Conservation (phyloP, 208 protist species). For the Wallacemonas sp. region DNA sequence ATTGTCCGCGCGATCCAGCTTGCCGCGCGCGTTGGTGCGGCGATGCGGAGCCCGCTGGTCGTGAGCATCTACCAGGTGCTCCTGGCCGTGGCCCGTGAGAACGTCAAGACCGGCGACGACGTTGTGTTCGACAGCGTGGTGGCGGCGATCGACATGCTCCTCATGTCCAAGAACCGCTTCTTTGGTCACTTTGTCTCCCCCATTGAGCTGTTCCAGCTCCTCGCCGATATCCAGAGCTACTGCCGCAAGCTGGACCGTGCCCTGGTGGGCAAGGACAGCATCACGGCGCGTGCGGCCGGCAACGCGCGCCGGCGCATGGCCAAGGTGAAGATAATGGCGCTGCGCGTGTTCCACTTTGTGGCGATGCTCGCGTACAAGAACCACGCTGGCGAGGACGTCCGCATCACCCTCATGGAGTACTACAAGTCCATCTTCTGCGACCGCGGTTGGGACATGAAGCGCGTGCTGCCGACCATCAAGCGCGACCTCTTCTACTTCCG, state of each 20-base stretch:
- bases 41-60: slow-evolving; percentile 68
- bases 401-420: slow-evolving; percentile 78
- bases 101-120: slow-evolving; percentile 79
- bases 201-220: slow-evolving; percentile 76
- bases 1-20: slow-evolving; percentile 75
- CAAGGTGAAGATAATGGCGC: slow-evolving; percentile 59
- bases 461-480: slow-evolving; percentile 66
- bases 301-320: slow-evolving; percentile 57
- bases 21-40: slow-evolving; percentile 59
- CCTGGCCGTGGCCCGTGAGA: slow-evolving; percentile 80
- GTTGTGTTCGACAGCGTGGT: slow-evolving; percentile 71
- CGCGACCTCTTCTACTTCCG: slow-evolving; percentile 88
- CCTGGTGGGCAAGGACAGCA: slow-evolving; percentile 47
- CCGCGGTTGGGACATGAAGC: slow-evolving; percentile 86
- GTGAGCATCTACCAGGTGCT: slow-evolving; percentile 86
- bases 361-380: slow-evolving; percentile 89
- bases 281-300: slow-evolving; percentile 49
- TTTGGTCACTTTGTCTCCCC: slow-evolving; percentile 74
- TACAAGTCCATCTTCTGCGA: slow-evolving; percentile 92
- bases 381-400: slow-evolving; percentile 81
- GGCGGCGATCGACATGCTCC: slow-evolving; percentile 72
- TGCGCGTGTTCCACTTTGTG: slow-evolving; percentile 84
- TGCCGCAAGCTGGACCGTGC: slow-evolving; percentile 67
- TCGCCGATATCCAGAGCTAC: slow-evolving; percentile 90
- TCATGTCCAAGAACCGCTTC: slow-evolving; percentile 83